Evolutionary conservation across 139 green algal genomes (phyloP).

Genomic region (Trebouxia sp.): DNA sequence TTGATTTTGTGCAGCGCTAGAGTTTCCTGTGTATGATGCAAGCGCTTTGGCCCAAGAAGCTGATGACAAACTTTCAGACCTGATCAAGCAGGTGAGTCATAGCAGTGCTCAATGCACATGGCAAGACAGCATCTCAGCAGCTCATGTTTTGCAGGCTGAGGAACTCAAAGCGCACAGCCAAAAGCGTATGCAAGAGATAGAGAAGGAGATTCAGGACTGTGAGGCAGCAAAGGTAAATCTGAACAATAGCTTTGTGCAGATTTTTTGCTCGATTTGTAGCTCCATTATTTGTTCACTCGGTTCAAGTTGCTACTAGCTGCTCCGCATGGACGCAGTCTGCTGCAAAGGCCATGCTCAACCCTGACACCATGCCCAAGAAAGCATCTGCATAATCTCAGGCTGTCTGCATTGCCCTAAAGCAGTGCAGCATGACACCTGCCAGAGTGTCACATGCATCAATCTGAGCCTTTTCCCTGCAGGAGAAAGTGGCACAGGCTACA

Average conservation of each 20-base stretch:
- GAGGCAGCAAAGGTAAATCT: not conserved
- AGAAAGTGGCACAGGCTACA: conserved; percentile 20
- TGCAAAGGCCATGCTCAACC: too few relatives aligned
- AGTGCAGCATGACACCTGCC: too few relatives aligned
- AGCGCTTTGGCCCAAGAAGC: not conserved
- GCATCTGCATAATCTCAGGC: too few relatives aligned
- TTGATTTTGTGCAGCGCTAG: conserved; percentile 11
- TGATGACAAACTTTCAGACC: not conserved
- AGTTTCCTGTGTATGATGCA: conserved; percentile 31
- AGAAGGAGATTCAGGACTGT: conserved; percentile 27
- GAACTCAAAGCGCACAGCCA: conserved; percentile 11
- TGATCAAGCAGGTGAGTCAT: conserved; percentile 29
- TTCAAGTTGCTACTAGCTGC: too few relatives aligned
- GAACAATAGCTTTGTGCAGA: too few relatives aligned
- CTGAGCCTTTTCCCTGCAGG: too few relatives aligned
- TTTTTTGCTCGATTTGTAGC: too few relatives aligned
- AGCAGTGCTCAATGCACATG: not conserved
- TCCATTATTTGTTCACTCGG: too few relatives aligned
- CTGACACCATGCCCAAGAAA: too few relatives aligned
- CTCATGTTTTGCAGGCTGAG: conserved; percentile 11
- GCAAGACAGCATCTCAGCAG: not conserved
- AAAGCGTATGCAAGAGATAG: conserved; percentile 32
- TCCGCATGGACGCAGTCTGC: too few relatives aligned
- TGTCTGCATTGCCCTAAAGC: too few relatives aligned
- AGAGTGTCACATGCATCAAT: too few relatives aligned